Base-by-base conservation (phyloP, 306 rosid genomes). In the Casuarina glauca region DNA sequence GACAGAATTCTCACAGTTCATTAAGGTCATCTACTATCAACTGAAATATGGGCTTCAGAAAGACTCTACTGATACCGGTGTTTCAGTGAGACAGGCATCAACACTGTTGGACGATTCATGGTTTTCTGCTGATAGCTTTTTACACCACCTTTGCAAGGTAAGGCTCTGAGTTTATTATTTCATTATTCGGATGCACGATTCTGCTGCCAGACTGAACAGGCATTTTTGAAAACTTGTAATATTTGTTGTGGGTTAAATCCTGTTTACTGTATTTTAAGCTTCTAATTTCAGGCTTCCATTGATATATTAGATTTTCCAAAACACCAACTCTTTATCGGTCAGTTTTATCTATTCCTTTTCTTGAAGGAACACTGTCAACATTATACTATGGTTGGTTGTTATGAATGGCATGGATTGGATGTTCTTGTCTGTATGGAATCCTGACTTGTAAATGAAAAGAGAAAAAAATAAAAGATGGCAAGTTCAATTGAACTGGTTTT, bases 121-220 rank as follows among this genome's bases (percentile, higher is more conserved):
- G 97, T 82, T 92, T 83, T 83, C 87, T 58, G 68, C 88, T 4
- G 90, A 92, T 71, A 88, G 92, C 84, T 90, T 94, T 80, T 76
- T 92, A 74, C 78, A 88, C 81, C 89, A 72, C 79, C 91, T 92
- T 66, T 94, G 88, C 76, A 94, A 94, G 95, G 97, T 92, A 82
- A 46, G 44, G 60, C 36, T 39, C 17, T 49, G 48, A 51, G 43
- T 42, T 46, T 66, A 74, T 69, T 39, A 42, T 46, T 39, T 46
- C 71, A 62, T 66, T 11, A 5, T 48, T 66, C 41, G 3, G 9
- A 42, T 82, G 69, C 51, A 38, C 8, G 43, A 43, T 26, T 60
- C 75, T 82, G 80, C 57, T 63, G 19, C 60, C 35, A 41, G 16
- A 26, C 50, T 17, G 20, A 41, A 17, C 9, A 0, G 15, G 70